Evolutionary conservation across 148 eudicot species (phyloP), one percentile per base, ranked within the genome.

Genomic region (Rhododendron mucronatum): DNA sequence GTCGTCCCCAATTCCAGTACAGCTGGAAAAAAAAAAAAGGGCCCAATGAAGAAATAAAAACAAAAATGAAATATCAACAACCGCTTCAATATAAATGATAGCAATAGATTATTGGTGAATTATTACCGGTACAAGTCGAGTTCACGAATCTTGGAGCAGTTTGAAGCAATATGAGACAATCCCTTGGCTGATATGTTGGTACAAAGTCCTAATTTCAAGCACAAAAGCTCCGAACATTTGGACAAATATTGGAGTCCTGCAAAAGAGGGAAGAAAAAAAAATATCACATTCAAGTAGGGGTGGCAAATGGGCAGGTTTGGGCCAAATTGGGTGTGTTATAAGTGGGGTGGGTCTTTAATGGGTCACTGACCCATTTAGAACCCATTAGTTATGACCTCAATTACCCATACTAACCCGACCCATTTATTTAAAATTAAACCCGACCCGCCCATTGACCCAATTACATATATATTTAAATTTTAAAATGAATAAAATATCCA

Each of bases 91-190:
- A 35, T 39, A 51, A 33, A 55, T 78, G 69, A 83, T 37, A 48
- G 45, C 5, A 41, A 6, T 41, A 16, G 74, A 15, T 59, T 82
- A 7, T 47, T 23, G 7, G 85, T 41, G 16, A 28, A 16, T 51
- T 85, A 26, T 76, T 92, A 95, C 98, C 96, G 91, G 91, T 95
- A 95, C 41, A 95, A 88, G 87, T 95, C 98, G 50, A 95, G 93
- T 88, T 95, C 98, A 82, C 69, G 74, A 55, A 95, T 87, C 85
- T 90, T 89, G 76, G 67, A 61, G 87, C 95, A 94, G 84, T 92
- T 91, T 18, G 93, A 91, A 87, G 94, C 94, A 84, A 95, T 85
- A 88, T 87, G 89, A 65, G 84, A 87, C 90, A 95, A 81, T 74
- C 98, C 98, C 85, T 86, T 92, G 87, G 89, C 92, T 16, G 98